phyloP scores from a whole-genome alignment of 148 eudicot species.

The Bassia scoparia region DNA sequence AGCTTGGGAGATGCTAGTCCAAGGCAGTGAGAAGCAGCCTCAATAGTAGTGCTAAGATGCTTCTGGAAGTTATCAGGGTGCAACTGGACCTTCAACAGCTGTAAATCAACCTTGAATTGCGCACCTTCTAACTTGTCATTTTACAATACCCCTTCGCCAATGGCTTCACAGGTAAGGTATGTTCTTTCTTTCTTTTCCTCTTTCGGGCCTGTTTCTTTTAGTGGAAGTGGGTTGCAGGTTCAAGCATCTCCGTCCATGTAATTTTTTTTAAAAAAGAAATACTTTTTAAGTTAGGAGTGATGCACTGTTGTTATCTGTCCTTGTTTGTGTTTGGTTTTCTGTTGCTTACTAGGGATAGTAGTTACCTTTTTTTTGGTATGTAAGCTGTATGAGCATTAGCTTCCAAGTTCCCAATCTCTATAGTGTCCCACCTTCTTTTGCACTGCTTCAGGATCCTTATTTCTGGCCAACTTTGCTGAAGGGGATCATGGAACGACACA shows the following conservation, averaged over 20 bases:
- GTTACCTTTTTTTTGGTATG: neutral
- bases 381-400: neutral
- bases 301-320: neutral
- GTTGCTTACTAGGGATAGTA: too few species aligned
- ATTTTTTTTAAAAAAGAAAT: neutral
- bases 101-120: conserved; percentile 49
- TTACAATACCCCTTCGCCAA: conserved; percentile 91
- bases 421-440: neutral
- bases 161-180: conserved; percentile 71
- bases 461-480: neutral
- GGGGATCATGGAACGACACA: neutral
- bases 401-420: too few species aligned
- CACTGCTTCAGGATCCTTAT: neutral
- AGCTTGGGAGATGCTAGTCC: conserved; percentile 62
- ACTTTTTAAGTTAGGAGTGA: neutral
- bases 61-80: conserved; percentile 57
- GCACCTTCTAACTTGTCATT: conserved; percentile 61
- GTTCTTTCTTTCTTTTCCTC: conserved; percentile 25
- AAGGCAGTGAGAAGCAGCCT: conserved; percentile 51
- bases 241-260: neutral
- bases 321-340: neutral
- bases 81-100: conserved; percentile 45
- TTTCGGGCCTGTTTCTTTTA: conserved; percentile 4
- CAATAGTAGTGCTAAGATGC: conserved; percentile 49
- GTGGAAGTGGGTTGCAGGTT: neutral